These are phyloP conservation scores for Nothophytophthora sp. DNA, from an alignment of 352 stramenopile species.

Conservation along the genomic window DNA sequence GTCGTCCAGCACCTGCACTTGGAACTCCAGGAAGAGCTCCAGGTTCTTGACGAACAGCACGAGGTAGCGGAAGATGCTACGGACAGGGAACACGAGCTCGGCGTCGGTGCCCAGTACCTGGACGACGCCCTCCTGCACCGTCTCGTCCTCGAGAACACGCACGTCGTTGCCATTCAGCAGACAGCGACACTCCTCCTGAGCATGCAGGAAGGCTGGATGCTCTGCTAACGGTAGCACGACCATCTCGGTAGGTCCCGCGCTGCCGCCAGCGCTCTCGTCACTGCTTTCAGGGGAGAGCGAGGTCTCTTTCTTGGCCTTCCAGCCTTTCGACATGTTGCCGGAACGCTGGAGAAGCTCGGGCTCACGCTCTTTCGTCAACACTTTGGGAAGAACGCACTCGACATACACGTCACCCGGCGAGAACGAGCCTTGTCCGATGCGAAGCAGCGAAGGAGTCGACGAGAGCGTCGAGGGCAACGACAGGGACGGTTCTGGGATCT, in stretches of 20 bases:
- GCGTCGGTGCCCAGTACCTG: conserved; percentile 67
- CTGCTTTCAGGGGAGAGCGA: conserved; percentile 4
- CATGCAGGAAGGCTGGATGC: conserved; percentile 49
- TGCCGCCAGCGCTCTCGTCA: conserved; percentile 14
- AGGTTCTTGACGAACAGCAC: conserved; percentile 87
- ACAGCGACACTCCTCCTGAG: conserved; percentile 59
- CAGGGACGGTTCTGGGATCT: not conserved
- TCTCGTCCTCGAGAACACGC: conserved; percentile 64
- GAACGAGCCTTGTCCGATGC: conserved; percentile 52
- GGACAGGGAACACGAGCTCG: conserved; percentile 65
- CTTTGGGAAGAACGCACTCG: conserved; percentile 54
- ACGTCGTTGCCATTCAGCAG: conserved; percentile 75
- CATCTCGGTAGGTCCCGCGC: conserved; percentile 13
- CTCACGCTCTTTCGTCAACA: conserved; percentile 22
- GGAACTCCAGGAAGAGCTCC: conserved; percentile 69
- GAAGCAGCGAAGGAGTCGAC: conserved; percentile 34
- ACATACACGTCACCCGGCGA: conserved; percentile 60
- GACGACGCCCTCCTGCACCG: conserved; percentile 81
- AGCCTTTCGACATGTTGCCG: conserved; percentile 15
- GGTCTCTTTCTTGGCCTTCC: conserved; percentile 10
- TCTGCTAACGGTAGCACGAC: conserved; percentile 48
- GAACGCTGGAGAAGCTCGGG: not conserved
- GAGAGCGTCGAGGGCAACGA: conserved; percentile 28
- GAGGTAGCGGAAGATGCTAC: conserved; percentile 78
- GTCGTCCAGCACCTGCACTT: conserved; percentile 72